Evolutionary conservation across 352 stramenopile genomes (phyloP), one percentile per base, ranked within the genome.

Genomic region (Pilasporangium apinafurcum): DNA sequence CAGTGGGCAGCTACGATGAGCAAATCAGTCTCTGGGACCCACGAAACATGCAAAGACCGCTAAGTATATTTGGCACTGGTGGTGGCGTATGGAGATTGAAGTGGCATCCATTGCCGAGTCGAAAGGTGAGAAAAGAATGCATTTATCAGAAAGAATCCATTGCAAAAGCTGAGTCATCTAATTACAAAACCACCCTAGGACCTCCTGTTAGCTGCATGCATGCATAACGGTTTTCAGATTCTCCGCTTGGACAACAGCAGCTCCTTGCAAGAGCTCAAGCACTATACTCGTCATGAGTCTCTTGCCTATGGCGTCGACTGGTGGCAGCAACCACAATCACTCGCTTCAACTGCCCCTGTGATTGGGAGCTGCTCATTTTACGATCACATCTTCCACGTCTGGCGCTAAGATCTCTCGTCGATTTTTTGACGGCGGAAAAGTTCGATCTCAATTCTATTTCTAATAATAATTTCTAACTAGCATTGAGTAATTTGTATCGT

Each of bases 221-320:
- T 93, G 81, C 78, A 93, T 56, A 85, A 89, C 41, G 76, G 79
- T n/a, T 93, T 93, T 37, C 81, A 91, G 25, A 61, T 93, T 25
- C 59, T 91, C 44, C 47, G 59, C 31, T 43, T 63, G 12, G 25
- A 20, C 2, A 21, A 24, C 4, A 30, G 24, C 18, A 22, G 39
- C 14, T 40, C 40, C 29, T 36, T 83, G 29, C 18, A 26, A 27
- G 53, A 53, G 17, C 46, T 45, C 8, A 46, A 48, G 18, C 58
- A 41, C 41, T 91, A 93, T 44, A 58, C 77, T 25, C 52, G 48
- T 21, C 81, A 93, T 46, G 53, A 68, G 33, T 93, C 81, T 41
- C 68, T 93, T n/a, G 81, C 81, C 5, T 93, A 93, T 33, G 81
- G 81, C 34, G 76, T 88, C 17, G 81, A 93, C 52, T 93, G 81